Percentiles rank a stretch among this genome's conserved stretches.
Conservation (phyloP, 2,329 filamentous ascomycete species). For the Leptoxyphium fumago region DNA sequence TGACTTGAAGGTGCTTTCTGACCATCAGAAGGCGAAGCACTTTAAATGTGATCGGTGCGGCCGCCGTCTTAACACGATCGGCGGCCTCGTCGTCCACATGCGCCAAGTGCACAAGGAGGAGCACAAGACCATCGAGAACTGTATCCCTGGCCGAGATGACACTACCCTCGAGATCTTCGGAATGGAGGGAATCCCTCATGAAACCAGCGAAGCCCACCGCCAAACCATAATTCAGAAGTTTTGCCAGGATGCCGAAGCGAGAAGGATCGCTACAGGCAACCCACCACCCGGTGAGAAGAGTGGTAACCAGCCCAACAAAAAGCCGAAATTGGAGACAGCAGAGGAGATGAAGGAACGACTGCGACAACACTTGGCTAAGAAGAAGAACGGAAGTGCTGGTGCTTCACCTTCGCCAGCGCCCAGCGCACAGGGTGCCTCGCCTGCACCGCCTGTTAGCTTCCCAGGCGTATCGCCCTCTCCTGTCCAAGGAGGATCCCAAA, state of each 20-base stretch:
- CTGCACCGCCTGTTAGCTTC: slow-evolving; percentile 1
- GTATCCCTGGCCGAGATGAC: slow-evolving; percentile 68
- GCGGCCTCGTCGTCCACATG: slow-evolving; percentile 92
- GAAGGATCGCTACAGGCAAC: slow-evolving; percentile 71
- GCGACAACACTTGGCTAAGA: slow-evolving; percentile 48
- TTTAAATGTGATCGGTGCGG: slow-evolving; percentile 93
- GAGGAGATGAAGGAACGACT: slow-evolving; percentile 69
- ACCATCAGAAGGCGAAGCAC: slow-evolving; percentile 97
- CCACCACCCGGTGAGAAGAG: slow-evolving; percentile 49
- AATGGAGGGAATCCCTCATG: slow-evolving; percentile 90
- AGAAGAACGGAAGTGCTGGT: slow-evolving; percentile 25
- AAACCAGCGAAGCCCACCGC: slow-evolving; percentile 68
- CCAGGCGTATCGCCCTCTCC: neutral
- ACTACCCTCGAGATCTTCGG: slow-evolving; percentile 94
- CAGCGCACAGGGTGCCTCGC: neutral
- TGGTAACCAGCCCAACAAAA: slow-evolving; percentile 36
- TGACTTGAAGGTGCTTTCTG: slow-evolving; percentile 89
- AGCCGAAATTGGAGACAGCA: slow-evolving; percentile 56
- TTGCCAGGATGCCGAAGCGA: slow-evolving; percentile 72
- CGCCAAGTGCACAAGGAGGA: slow-evolving; percentile 97
- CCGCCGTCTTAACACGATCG: slow-evolving; percentile 79
- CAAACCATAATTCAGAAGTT: slow-evolving; percentile 75
- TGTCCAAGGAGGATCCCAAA: neutral
- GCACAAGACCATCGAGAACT: slow-evolving; percentile 77
- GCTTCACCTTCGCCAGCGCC: neutral